Evolutionary conservation across 1,284 basidiomycete genomes (phyloP).

Genomic region (Ganoderma boninense): DNA sequence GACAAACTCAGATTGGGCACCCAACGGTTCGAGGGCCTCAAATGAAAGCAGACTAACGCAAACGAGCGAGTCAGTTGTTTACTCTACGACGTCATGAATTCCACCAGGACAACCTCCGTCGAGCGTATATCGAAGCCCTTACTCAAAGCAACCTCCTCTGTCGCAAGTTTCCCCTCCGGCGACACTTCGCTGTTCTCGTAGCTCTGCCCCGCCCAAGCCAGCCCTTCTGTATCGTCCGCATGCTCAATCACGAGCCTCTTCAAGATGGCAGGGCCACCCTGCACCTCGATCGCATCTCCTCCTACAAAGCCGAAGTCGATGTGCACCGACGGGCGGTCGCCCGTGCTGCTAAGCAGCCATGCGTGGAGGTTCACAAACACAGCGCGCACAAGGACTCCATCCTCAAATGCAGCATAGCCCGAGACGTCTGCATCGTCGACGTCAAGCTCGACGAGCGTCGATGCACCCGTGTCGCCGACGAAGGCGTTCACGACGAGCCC

Average conservation of each 20-base stretch:
- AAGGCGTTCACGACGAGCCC: slow-evolving; percentile 57
- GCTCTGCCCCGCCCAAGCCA: slow-evolving; percentile 72
- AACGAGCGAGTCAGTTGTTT: background rate
- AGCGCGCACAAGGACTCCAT: slow-evolving; percentile 51
- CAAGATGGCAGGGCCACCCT: slow-evolving; percentile 7
- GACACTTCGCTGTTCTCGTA: slow-evolving; percentile 63
- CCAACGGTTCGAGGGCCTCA: too few species aligned
- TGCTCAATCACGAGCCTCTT: slow-evolving; percentile 46
- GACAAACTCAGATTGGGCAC: too few species aligned
- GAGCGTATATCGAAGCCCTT: slow-evolving; percentile 60
- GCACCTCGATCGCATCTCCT: slow-evolving; percentile 4
- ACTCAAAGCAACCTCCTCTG: slow-evolving; percentile 47
- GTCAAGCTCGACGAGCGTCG: slow-evolving; percentile 58
- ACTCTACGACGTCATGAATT: slow-evolving; percentile 33
- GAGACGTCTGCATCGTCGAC: slow-evolving; percentile 58
- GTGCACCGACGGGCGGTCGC: slow-evolving; percentile 49
- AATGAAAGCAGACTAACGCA: too few species aligned
- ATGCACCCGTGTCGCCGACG: slow-evolving; percentile 46
- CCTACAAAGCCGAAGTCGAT: slow-evolving; percentile 45
- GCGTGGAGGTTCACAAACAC: slow-evolving; percentile 66
- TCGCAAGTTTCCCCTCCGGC: slow-evolving; percentile 49
- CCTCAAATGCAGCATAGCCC: slow-evolving; percentile 70
- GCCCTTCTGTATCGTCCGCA: slow-evolving; percentile 62
- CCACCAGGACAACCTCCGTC: slow-evolving; percentile 60
- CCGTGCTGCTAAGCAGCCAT: slow-evolving; percentile 51